Conservation (phyloP, 768 basidiomycete genomes). For the Podaxis sp. region DNA sequence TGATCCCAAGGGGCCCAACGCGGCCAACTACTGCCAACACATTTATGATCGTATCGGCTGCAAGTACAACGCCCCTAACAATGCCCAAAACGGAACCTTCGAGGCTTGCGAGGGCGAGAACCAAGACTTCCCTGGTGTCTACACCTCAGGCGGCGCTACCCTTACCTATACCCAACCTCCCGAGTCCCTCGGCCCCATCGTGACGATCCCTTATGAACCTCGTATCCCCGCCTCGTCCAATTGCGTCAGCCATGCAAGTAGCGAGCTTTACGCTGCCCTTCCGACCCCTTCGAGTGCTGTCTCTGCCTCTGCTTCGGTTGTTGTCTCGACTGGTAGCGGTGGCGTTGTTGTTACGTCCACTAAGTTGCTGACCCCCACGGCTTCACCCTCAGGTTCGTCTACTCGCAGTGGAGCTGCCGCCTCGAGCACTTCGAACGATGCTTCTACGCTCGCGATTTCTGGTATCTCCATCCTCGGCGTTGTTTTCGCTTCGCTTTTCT, state of each 20-base stretch:
- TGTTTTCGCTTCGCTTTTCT: conserved; percentile 22
- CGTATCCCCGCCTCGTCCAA: conserved; percentile 36
- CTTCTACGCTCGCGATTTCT: conserved; percentile 23
- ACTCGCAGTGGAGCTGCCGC: background rate
- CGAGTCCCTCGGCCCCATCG: conserved; percentile 37
- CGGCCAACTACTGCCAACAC: conserved; percentile 64
- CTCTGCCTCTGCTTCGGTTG: background rate
- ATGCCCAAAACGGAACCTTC: conserved; percentile 58
- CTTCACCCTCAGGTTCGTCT: background rate
- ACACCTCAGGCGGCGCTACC: conserved; percentile 35
- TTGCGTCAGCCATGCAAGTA: conserved; percentile 31
- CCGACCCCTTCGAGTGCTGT: conserved; percentile 9
- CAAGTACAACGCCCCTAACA: conserved; percentile 68
- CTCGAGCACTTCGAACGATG: conserved; percentile 15
- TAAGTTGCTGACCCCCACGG: background rate
- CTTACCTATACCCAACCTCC: conserved; percentile 41
- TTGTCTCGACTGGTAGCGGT: background rate
- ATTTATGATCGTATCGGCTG: conserved; percentile 77
- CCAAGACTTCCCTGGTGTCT: conserved; percentile 58
- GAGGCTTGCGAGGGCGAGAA: conserved; percentile 67
- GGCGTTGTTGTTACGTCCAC: background rate
- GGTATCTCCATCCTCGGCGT: conserved; percentile 22
- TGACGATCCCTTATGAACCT: conserved; percentile 35
- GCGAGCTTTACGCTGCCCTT: conserved; percentile 28
- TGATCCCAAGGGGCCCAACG: conserved; percentile 53